Evolutionary conservation across 331 rosid genomes (phyloP).

Genomic region (Pyrus hybrid): DNA sequence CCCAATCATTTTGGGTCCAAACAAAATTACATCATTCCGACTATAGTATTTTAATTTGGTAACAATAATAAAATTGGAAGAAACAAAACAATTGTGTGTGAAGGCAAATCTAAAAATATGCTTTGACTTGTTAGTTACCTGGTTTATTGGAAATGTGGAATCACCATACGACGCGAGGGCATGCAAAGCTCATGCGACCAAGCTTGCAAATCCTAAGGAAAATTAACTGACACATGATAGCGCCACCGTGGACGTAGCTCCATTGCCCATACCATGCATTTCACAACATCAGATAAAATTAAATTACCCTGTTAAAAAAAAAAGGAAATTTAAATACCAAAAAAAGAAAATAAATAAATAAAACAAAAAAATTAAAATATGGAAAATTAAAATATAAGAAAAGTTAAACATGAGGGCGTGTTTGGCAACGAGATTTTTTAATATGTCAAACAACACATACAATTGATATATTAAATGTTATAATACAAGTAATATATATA

Average conservation of each 20-base stretch:
- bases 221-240: neutral
- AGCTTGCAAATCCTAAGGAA: neutral
- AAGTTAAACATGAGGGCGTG: neutral
- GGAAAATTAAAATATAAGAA: neutral
- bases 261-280: neutral
- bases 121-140: neutral
- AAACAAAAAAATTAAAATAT: neutral
- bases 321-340: neutral
- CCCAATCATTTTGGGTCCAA: no score
- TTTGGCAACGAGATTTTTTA: neutral
- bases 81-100: neutral
- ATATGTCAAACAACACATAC: accelerated
- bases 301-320: neutral
- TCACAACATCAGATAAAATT: neutral
- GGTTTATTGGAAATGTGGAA: neutral
- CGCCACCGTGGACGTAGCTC: neutral
- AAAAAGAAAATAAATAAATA: neutral
- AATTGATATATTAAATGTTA: accelerated
- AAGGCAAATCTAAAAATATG: neutral
- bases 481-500: no score
- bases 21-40: no score
- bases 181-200: neutral
- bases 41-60: no score
- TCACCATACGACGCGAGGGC: no score
- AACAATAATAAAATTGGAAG: no score